Conservation (phyloP, 75 land plant genomes). For the Picea glauca region DNA sequence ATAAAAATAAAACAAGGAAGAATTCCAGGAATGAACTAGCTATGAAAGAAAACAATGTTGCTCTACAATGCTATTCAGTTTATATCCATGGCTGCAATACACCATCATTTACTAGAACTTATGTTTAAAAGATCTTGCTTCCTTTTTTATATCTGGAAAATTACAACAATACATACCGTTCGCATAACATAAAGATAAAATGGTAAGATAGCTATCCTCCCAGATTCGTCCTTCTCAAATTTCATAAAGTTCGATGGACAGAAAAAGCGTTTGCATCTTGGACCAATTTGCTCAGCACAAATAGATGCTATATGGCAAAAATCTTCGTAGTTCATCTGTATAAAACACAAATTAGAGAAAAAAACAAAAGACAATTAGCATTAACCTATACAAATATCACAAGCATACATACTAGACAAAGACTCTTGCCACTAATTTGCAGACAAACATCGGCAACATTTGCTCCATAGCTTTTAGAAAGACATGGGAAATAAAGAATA, state of each 20-base stretch:
- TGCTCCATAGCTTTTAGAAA: too few relatives aligned
- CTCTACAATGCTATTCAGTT: background rate
- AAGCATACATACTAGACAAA: background rate
- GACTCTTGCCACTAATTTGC: background rate
- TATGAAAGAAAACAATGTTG: background rate
- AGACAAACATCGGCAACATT: background rate
- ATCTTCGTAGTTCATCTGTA: constrained; percentile 99
- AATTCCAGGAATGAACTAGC: background rate
- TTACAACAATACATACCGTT: constrained; percentile 58
- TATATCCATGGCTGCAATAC: background rate
- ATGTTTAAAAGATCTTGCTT: background rate
- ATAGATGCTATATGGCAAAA: constrained; percentile 97
- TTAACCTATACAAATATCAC: background rate
- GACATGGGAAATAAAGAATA: too few relatives aligned
- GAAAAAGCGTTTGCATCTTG: constrained; percentile 88
- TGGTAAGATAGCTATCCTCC: constrained; percentile 93
- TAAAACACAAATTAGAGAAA: background rate
- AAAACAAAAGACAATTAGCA: too few relatives aligned
- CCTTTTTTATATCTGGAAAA: background rate
- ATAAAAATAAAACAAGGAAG: background rate
- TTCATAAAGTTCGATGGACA: constrained; percentile 99
- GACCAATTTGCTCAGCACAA: constrained; percentile 92
- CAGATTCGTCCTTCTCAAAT: constrained; percentile 98
- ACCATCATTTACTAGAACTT: background rate
- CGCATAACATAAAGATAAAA: constrained; percentile 99